Percentiles rank a stretch among this genome's conserved stretches.
These are phyloP conservation scores for Aspergillus sp. DNA, from an alignment of 2,329 filamentous ascomycete species.

Conservation along the genomic window DNA sequence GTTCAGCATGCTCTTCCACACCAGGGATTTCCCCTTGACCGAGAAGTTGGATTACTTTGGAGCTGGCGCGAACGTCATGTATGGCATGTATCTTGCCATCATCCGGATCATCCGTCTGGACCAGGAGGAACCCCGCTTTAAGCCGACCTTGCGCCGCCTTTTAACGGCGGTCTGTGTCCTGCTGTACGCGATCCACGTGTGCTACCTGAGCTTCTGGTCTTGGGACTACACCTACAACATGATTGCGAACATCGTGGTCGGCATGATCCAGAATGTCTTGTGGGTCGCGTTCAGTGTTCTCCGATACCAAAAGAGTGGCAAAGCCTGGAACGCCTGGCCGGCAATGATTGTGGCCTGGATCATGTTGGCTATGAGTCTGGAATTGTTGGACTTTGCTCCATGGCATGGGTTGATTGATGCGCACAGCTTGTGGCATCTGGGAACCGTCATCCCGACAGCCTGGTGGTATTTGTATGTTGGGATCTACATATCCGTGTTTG, in stretches of 20 bases:
- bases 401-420: constrained; percentile 81
- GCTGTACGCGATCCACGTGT: constrained; percentile 74
- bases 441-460: constrained; percentile 82
- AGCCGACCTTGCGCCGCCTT: constrained; percentile 59
- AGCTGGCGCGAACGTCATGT: constrained; percentile 84
- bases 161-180: constrained; percentile 74
- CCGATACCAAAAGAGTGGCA: constrained; percentile 65
- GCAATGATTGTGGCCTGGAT: constrained; percentile 90
- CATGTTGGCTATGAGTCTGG: constrained; percentile 89
- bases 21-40: constrained; percentile 77
- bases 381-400: constrained; percentile 91
- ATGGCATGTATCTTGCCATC: constrained; percentile 82
- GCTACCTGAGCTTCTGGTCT: constrained; percentile 77
- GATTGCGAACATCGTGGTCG: constrained; percentile 84
- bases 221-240: constrained; percentile 99
- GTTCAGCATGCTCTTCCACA: constrained; percentile 90
- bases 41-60: constrained; percentile 97
- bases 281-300: constrained; percentile 83
- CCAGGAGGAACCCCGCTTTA: constrained; percentile 47
- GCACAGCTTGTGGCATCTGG: constrained; percentile 92
- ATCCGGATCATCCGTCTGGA: constrained; percentile 84
- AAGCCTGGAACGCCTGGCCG: constrained; percentile 83
- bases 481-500: neutral
- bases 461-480: constrained; percentile 89
- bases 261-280: constrained; percentile 74